Percentiles rank a stretch among this genome's conserved stretches.
Conservation (phyloP, 2,329 filamentous ascomycete genomes). For the Trichoderma endophyticum region DNA sequence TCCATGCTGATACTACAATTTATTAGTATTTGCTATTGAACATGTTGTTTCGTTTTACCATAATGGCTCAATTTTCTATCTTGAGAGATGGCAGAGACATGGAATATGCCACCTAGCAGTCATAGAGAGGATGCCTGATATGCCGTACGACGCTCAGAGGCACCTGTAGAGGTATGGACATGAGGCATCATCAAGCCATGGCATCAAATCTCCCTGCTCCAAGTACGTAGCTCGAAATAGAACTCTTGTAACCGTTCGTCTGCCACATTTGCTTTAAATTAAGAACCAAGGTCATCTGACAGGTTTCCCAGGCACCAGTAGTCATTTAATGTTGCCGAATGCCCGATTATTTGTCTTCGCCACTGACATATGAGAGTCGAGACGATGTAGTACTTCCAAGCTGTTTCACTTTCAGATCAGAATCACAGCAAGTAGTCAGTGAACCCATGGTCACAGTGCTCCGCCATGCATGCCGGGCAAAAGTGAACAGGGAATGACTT, state of each 20-base stretch:
- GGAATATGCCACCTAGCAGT: not conserved
- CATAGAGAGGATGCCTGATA: not conserved
- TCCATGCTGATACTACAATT: not conserved
- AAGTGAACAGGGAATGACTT: slow-evolving; percentile 2
- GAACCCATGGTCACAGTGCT: not conserved
- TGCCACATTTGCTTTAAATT: not conserved
- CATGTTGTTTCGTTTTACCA: not conserved
- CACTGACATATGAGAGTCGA: not conserved
- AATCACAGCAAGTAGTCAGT: not conserved
- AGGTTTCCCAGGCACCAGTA: not conserved
- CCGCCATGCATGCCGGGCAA: not conserved
- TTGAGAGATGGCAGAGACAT: not conserved
- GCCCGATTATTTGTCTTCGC: not conserved
- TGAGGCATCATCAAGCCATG: not conserved
- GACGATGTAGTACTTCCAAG: not conserved
- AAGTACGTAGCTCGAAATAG: not conserved
- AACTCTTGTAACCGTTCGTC: not conserved
- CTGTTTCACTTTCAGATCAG: not conserved
- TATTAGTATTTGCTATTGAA: not conserved
- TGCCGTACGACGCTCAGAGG: not conserved
- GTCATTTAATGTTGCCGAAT: not conserved
- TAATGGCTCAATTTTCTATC: not conserved
- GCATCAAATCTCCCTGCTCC: not conserved
- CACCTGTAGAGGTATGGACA: not conserved
- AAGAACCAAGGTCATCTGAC: not conserved